Conservation (phyloP, 805 yeast genomes). For the Metschnikowia gruessii region DNA sequence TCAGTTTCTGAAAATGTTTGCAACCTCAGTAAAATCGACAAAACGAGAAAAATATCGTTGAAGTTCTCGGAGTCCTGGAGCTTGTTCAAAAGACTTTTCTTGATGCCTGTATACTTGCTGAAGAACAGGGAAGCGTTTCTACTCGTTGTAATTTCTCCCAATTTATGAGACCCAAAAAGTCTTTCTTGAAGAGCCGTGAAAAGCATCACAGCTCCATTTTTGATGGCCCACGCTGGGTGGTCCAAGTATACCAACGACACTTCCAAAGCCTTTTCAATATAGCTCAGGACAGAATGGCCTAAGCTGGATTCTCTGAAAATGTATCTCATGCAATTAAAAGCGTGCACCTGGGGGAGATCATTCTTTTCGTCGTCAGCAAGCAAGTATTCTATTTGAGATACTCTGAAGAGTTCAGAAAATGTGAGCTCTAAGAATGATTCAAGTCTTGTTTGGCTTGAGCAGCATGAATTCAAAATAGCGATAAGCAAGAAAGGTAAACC, state of each 20-base stretch:
- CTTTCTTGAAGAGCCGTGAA: constrained; percentile 81
- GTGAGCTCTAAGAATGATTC: constrained; percentile 44
- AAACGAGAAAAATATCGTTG: constrained; percentile 68
- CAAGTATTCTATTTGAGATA: constrained; percentile 52
- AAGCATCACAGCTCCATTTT: constrained; percentile 92
- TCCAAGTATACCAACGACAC: constrained; percentile 62
- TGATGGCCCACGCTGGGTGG: constrained; percentile 74
- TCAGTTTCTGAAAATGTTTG: constrained; percentile 56
- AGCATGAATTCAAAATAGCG: constrained; percentile 58
- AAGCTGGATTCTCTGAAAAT: constrained; percentile 70
- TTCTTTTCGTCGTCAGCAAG: constrained; percentile 48
- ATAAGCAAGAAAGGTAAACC: constrained; percentile 82
- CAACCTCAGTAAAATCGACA: constrained; percentile 68
- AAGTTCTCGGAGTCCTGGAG: constrained; percentile 31
- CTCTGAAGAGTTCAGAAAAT: constrained; percentile 47
- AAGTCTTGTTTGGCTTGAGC: constrained; percentile 25
- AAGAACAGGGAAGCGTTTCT: constrained; percentile 69
- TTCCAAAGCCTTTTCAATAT: constrained; percentile 50
- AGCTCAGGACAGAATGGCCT: constrained; percentile 37
- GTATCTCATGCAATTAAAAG: constrained; percentile 78
- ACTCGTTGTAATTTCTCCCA: constrained; percentile 31
- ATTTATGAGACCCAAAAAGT: constrained; percentile 62
- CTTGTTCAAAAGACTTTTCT: constrained; percentile 45
- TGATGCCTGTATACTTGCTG: constrained; percentile 54
- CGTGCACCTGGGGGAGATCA: constrained; percentile 91